Conservation (phyloP, 2,329 filamentous ascomycete genomes). For the Colletotrichum spinosum region DNA sequence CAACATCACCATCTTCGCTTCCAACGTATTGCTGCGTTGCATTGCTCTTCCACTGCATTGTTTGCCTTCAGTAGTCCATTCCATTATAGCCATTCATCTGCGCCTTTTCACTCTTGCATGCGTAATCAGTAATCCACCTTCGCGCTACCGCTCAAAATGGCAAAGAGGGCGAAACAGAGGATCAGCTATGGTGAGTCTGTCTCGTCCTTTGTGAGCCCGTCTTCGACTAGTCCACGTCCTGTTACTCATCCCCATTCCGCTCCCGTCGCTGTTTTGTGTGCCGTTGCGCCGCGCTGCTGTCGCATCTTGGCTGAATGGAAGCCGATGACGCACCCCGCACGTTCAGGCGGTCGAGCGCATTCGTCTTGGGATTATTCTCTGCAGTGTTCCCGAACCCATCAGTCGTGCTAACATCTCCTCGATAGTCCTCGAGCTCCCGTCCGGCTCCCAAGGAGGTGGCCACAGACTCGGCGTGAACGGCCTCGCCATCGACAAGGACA, state of each 20-base stretch:
- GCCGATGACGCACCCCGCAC: slow-evolving; percentile 26
- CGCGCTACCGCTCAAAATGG: slow-evolving; percentile 57
- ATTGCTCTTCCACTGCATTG: not conserved
- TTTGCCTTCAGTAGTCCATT: not conserved
- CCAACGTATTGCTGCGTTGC: not conserved
- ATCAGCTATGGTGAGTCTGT: slow-evolving; percentile 73
- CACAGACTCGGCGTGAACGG: slow-evolving; percentile 96
- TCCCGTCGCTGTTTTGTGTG: slow-evolving; percentile 17
- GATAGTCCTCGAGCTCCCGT: slow-evolving; percentile 69
- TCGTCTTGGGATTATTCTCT: not conserved
- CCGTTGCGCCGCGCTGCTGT: slow-evolving; percentile 10
- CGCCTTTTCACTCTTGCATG: slow-evolving; percentile 18
- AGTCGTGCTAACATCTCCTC: slow-evolving; percentile 14
- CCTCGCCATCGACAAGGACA: slow-evolving; percentile 84
- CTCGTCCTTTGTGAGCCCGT: not conserved
- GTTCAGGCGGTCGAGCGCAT: slow-evolving; percentile 12
- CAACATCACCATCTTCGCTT: slow-evolving; percentile 24
- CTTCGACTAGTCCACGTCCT: not conserved
- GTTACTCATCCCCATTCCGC: not conserved
- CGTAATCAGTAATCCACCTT: slow-evolving; percentile 28
- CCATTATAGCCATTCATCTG: not conserved
- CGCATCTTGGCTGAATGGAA: slow-evolving; percentile 9
- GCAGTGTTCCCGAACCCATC: too few relatives aligned
- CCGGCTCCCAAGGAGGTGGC: slow-evolving; percentile 72
- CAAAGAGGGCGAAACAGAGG: slow-evolving; percentile 76